Conservation (phyloP, 2,329 filamentous ascomycete species). For the Apiospora aurea region DNA sequence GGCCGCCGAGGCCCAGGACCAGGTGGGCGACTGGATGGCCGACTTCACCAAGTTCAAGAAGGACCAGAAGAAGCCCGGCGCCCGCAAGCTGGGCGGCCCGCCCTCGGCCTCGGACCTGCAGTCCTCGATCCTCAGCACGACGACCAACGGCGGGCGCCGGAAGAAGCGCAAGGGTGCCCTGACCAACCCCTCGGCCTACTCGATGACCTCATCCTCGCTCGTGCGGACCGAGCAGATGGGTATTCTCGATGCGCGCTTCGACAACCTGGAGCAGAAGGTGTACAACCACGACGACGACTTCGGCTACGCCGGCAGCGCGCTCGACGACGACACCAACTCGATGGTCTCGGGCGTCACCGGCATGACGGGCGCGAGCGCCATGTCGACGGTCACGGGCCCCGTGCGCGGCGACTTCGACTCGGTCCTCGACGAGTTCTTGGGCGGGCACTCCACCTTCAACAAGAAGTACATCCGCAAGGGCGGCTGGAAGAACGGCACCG, state of each 20-base stretch:
- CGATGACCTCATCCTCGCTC: conserved; percentile 89
- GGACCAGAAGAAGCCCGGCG: conserved; percentile 64
- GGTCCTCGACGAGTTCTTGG: conserved; percentile 93
- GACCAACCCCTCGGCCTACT: conserved; percentile 86
- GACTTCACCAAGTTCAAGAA: conserved; percentile 96
- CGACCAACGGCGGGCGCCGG: conserved; percentile 77
- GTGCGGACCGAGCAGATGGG: conserved; percentile 87
- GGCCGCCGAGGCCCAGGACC: conserved; percentile 58
- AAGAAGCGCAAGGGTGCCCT: conserved; percentile 97
- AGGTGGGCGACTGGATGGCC: conserved; percentile 81
- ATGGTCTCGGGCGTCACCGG: conserved; percentile 66
- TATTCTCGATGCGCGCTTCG: conserved; percentile 88
- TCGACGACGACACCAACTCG: conserved; percentile 58
- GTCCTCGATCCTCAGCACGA: conserved; percentile 76
- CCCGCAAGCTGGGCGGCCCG: conserved; percentile 46
- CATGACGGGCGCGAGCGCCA: conserved; percentile 15
- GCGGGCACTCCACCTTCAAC: conserved; percentile 72
- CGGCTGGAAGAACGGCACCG: conserved; percentile 80
- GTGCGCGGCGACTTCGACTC: conserved; percentile 82
- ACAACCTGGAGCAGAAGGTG: conserved; percentile 79
- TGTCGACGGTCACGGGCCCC: conserved; percentile 72
- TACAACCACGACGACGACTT: conserved; percentile 57
- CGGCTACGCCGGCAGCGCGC: conserved; percentile 55
- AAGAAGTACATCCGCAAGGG: conserved; percentile 82
- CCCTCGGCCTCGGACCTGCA: conserved; percentile 69